Evolutionary conservation across 1,284 basidiomycete species (phyloP), one percentile per base, ranked within the genome.

Genomic region (Moesziomyces globuligerus): DNA sequence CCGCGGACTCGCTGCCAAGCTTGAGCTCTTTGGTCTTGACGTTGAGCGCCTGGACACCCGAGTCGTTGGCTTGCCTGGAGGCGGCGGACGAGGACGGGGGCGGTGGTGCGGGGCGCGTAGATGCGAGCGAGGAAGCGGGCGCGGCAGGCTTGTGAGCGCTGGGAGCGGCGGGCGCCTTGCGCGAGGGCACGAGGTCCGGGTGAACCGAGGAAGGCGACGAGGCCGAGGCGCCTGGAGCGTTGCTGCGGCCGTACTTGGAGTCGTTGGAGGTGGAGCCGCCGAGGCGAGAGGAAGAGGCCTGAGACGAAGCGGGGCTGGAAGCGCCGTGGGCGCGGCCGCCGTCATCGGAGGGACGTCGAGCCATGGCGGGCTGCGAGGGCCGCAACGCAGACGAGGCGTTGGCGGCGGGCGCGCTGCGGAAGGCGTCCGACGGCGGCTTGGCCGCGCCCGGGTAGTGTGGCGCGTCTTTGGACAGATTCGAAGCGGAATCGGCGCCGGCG

Each of bases 21-120:
- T 78, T 79, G 52, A 79, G 66, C 55, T 79, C 77, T 48, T 79
- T 79, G 40, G 77, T 68, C 60, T 79, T 79, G 62, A 76, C 69
- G 56, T 75, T 78, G 48, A 79, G 62, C 8, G 69, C 77, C 47
- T 67, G 64, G 2, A 72, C 60, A 23, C 57, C 51, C 28, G 52
- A 51, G 21, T 57, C 58, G 41, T 59, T 70, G 38, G 51, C 48
- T n/a, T n/a, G n/a, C 26, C 53, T 52, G 7, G 59, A 64, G 25
- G 59, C 48, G 17, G 54, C 38, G 44, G 49, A 45, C 37, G 62
- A 62, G 50, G 44, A 42, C 21, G 69, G 58, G 21, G 69, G 58
- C 23, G 70, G 58, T 15, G 58, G 56, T 9, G 61, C 72, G 9
- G 61, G 56, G 11, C 61, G 53, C 28, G 56, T 51, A 3, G 71